Percentiles rank a stretch among this genome's conserved stretches.
Evolutionary conservation across 768 basidiomycete species (phyloP).

Genomic region (Nidularia sp.): DNA sequence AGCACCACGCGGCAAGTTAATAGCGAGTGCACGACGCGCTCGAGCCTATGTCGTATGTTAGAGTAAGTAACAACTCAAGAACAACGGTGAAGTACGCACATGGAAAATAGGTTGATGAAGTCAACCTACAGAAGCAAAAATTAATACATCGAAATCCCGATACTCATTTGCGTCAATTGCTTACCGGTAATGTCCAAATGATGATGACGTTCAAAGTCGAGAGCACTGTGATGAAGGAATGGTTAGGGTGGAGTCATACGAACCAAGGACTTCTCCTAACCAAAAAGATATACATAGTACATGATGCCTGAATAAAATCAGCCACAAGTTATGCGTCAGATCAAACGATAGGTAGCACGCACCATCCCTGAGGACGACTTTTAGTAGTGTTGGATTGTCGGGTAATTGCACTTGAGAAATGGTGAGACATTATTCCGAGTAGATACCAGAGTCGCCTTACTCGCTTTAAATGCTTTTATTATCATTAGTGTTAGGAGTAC

Average conservation of each 20-base stretch:
- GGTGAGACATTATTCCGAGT: background rate
- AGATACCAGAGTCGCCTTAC: background rate
- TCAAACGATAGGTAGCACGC: background rate
- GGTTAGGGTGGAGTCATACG: background rate
- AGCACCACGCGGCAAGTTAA: constrained; percentile 13
- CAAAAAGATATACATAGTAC: constrained; percentile 16
- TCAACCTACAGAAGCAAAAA: constrained; percentile 3
- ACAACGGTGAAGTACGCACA: background rate
- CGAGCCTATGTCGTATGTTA: background rate
- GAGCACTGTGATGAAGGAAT: constrained; percentile 4
- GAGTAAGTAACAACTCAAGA: too few species aligned
- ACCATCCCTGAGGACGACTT: constrained; percentile 11
- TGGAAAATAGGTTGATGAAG: constrained; percentile 9
- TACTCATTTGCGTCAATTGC: background rate
- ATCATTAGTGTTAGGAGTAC: constrained; percentile 4
- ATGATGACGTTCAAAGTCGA: constrained; percentile 13
- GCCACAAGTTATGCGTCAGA: background rate
- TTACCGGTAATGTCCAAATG: constrained; percentile 9
- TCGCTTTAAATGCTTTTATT: constrained; percentile 7
- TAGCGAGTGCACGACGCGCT: constrained; percentile 12
- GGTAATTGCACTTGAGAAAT: background rate
- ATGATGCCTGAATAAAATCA: constrained; percentile 9
- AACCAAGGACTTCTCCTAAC: constrained; percentile 2
- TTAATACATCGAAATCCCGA: background rate
- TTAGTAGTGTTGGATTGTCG: constrained; percentile 9